Base-by-base conservation (phyloP, 331 rosid species). In the Arachis monticola region DNA sequence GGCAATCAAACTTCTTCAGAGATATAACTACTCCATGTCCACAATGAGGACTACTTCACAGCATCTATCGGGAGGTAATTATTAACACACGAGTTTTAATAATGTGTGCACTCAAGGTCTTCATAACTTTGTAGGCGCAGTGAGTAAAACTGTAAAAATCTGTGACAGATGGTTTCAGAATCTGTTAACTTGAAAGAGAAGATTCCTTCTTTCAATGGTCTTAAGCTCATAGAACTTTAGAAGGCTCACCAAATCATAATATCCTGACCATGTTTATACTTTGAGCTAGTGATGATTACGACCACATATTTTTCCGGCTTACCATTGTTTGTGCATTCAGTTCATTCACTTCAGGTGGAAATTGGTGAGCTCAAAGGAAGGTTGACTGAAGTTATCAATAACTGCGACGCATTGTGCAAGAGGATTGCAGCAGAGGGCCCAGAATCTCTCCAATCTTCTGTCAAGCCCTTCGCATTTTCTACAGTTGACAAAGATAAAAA, bases 361-460 rank as follows among this genome's bases (percentile, higher is more conserved):
- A 87, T 88, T 73, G 99, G 99, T 65, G 97, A 87, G 82, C 96
- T 94, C 40, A 92, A 94, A 80, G 99, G 99, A 81, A 90, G 99
- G 81, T 77, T 94, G 79, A 94, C 92, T 0, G 99, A 92, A 84
- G 99, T 92, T 61, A 84, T 94, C 47, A 90, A 96, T 41, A 90
- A 94, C 70, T 92, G 97, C 6, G 91, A 90, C 79, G 93, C 97
- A 65, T 38, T 94, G 74, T 90, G 97, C 91, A 83, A 77, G 73
- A 90, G 97, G 86, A 90, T 94, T 64, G 81, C 66, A 27, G 72
- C 77, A 51, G 96, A 88, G 70, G 93, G 91, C 63, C 91, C 90
- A 2, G 96, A 94, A 70, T 84, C 99, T 70, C 93, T 92, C 47
- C 82, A 86, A 38, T 81, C 91, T 77, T 74, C 85, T 45, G 42